phyloP scores from a whole-genome alignment of 1,139 yeast genomes.

The Geotrichum macrosporum region DNA sequence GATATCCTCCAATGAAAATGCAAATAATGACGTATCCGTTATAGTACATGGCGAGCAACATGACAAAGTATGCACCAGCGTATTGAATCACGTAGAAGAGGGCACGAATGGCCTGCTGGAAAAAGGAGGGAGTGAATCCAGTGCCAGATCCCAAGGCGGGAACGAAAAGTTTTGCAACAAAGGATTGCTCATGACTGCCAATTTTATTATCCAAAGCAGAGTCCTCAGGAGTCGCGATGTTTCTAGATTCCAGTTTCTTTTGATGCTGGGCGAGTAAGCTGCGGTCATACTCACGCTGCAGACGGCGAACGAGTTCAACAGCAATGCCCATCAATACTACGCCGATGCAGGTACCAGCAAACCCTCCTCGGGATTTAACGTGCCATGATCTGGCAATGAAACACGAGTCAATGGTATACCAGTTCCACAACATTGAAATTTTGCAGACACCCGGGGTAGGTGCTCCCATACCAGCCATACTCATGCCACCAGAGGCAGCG shows the following conservation, averaged over 20 bases:
- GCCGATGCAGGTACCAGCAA: constrained; percentile 70
- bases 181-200: not conserved
- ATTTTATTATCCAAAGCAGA: not conserved
- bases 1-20: constrained; percentile 57
- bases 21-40: constrained; percentile 64
- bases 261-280: constrained; percentile 35
- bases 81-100: constrained; percentile 53
- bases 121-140: constrained; percentile 37
- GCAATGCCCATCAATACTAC: constrained; percentile 54
- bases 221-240: not conserved
- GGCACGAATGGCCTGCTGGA: constrained; percentile 50
- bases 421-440: constrained; percentile 50
- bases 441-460: constrained; percentile 27
- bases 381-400: constrained; percentile 65
- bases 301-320: constrained; percentile 55
- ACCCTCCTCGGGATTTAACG: constrained; percentile 52
- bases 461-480: constrained; percentile 26
- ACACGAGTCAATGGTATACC: constrained; percentile 59
- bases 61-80: constrained; percentile 59
- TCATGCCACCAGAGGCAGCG: constrained; percentile 23
- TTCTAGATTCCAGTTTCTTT: not conserved
- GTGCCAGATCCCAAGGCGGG: constrained; percentile 1
- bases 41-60: constrained; percentile 70
- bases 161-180: constrained; percentile 2
- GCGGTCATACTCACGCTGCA: constrained; percentile 53